A percentile compares a stretch with the other conserved stretches of the same genome.
Conservation (phyloP, 768 basidiomycete species). For the Cystofilobasidium bisporidii region DNA sequence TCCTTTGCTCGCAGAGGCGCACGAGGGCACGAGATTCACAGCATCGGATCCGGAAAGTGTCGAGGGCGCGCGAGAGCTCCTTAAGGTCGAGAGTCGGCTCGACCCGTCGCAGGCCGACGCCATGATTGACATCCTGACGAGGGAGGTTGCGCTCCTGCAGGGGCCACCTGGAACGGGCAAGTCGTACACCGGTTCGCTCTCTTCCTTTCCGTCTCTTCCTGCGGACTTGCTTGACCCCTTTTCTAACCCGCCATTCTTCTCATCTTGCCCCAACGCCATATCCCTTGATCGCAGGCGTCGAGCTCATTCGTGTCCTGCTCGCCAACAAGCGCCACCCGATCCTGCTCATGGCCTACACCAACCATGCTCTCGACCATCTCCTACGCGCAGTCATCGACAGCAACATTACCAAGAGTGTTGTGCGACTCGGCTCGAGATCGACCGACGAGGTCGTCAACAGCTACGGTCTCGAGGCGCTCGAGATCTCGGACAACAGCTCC, state of each 20-base stretch:
- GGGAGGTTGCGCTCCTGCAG: slow-evolving; percentile 61
- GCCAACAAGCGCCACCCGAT: slow-evolving; percentile 50
- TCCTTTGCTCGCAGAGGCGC: too few species aligned
- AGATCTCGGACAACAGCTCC: not conserved
- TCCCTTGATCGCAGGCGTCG: slow-evolving; percentile 47
- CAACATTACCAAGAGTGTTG: slow-evolving; percentile 53
- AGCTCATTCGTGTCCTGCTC: slow-evolving; percentile 59
- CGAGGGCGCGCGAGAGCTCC: slow-evolving; percentile 44
- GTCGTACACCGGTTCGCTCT: slow-evolving; percentile 42
- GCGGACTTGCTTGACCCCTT: not conserved
- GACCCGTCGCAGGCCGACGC: slow-evolving; percentile 66
- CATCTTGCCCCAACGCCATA: slow-evolving; percentile 50
- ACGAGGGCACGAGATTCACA: not conserved
- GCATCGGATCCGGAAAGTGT: slow-evolving; percentile 46
- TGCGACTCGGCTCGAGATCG: slow-evolving; percentile 54
- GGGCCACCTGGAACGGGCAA: slow-evolving; percentile 79
- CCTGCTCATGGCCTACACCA: slow-evolving; percentile 65
- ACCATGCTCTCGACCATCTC: slow-evolving; percentile 70
- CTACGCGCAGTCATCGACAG: slow-evolving; percentile 57
- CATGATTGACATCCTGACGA: slow-evolving; percentile 51
- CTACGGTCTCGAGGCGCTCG: not conserved
- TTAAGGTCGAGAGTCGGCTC: slow-evolving; percentile 48
- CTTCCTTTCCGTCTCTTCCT: too few species aligned
- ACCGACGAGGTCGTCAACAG: slow-evolving; percentile 29
- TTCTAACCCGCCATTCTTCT: not conserved